Percentiles rank a stretch among this genome's conserved stretches.
phyloP scores from a whole-genome alignment of 139 green algal genomes.

The Picochlorum costavermella region DNA sequence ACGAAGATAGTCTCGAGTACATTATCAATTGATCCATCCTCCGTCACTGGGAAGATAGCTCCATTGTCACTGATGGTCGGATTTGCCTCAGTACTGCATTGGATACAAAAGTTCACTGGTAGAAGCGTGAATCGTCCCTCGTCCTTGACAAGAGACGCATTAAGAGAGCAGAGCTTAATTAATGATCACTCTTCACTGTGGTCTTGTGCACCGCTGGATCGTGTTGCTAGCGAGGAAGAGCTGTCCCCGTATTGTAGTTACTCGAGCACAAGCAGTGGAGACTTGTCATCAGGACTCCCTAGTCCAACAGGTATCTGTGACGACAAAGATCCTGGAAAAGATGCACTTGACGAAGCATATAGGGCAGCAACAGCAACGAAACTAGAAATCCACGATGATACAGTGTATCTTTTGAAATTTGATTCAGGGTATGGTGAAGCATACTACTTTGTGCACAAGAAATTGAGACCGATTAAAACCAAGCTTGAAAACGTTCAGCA shows the following conservation, averaged over 20 bases:
- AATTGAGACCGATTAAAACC: slow-evolving; percentile 26
- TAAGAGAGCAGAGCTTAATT: no score
- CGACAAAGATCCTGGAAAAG: background rate
- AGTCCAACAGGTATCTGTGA: slow-evolving; percentile 8
- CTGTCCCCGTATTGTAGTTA: slow-evolving; percentile 3
- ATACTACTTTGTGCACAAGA: slow-evolving; percentile 30
- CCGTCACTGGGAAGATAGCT: no score
- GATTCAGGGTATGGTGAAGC: slow-evolving; percentile 13
- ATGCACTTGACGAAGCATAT: background rate
- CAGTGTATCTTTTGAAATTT: slow-evolving; percentile 6
- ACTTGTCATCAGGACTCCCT: slow-evolving; percentile 2
- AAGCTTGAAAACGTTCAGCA: slow-evolving; percentile 3
- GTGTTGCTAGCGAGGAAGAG: no score
- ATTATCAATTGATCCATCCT: no score
- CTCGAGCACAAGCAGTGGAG: slow-evolving; percentile 10
- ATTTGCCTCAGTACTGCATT: no score
- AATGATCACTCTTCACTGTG: no score
- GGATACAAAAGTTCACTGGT: no score
- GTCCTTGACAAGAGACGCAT: no score
- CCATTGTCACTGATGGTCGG: no score
- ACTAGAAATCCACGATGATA: background rate
- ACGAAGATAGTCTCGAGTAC: no score
- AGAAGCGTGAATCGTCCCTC: no score
- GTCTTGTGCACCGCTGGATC: no score
- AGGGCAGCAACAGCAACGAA: background rate